These are phyloP conservation scores for Penicillium simplicissimum DNA, from an alignment of 495 filamentous ascomycete species.

Conservation along the genomic window DNA sequence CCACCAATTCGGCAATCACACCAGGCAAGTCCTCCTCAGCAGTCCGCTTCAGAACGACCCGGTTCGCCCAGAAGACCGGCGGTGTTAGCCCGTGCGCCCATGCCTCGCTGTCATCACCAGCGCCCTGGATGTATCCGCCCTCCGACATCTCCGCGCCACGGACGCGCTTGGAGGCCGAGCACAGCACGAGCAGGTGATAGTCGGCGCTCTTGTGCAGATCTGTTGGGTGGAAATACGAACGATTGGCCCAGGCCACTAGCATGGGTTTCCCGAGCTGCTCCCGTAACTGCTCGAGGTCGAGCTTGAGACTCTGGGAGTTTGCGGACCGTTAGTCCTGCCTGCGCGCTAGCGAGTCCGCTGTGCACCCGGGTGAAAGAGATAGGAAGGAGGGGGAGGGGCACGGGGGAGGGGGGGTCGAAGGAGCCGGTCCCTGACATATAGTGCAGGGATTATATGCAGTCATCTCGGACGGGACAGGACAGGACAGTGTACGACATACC, in stretches of 20 bases:
- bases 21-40: slow-evolving; percentile 64
- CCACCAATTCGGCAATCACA: slow-evolving; percentile 59
- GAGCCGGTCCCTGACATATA: slow-evolving; percentile 4
- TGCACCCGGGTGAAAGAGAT: slow-evolving; percentile 14
- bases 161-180: slow-evolving; percentile 74
- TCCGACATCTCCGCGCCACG: slow-evolving; percentile 64
- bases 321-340: not conserved
- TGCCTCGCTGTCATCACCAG: slow-evolving; percentile 87
- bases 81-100: slow-evolving; percentile 83
- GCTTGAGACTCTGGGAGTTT: slow-evolving; percentile 44
- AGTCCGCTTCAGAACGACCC: slow-evolving; percentile 53
- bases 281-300: slow-evolving; percentile 46
- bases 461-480: not conserved
- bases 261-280: slow-evolving; percentile 43
- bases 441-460: not conserved
- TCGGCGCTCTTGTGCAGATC: slow-evolving; percentile 42
- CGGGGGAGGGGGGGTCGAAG: not conserved
- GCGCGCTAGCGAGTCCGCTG: not conserved
- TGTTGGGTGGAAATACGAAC: slow-evolving; percentile 39
- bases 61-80: slow-evolving; percentile 73
- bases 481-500: slow-evolving; percentile 30
- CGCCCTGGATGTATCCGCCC: slow-evolving; percentile 88
- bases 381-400: not conserved
- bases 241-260: slow-evolving; percentile 46
- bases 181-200: slow-evolving; percentile 68